Percentiles rank a stretch among this genome's conserved stretches.
Conservation (phyloP, 1,284 basidiomycete genomes). For the Tilletia setariae region DNA sequence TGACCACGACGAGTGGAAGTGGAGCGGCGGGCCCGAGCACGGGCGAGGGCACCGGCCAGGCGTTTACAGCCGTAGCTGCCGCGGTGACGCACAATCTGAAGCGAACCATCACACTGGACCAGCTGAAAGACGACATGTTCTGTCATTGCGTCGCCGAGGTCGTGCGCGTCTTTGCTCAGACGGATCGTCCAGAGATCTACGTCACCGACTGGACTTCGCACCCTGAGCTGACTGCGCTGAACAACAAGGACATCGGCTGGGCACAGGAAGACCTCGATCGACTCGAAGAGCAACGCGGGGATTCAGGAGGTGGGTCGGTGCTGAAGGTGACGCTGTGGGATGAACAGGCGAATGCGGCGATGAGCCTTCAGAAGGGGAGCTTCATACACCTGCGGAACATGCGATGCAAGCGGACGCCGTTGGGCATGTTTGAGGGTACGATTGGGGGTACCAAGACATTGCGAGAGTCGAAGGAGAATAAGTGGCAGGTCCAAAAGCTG, state of each 20-base stretch:
- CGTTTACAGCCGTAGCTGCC: background rate
- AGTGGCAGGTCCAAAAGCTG: slow-evolving; percentile 14
- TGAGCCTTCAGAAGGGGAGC: background rate
- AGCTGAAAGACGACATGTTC: slow-evolving; percentile 3
- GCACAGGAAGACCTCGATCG: background rate
- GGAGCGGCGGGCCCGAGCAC: background rate
- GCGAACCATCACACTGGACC: slow-evolving; percentile 2
- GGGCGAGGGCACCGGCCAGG: background rate
- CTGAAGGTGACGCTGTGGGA: slow-evolving; percentile 10
- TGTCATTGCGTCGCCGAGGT: slow-evolving; percentile 10
- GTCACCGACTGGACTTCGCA: slow-evolving; percentile 8
- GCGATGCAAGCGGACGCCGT: slow-evolving; percentile 1
- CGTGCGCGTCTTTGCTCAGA: background rate
- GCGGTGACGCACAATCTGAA: background rate
- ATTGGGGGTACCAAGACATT: background rate
- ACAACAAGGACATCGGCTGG: slow-evolving; percentile 14
- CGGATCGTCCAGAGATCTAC: slow-evolving; percentile 10
- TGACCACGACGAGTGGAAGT: background rate
- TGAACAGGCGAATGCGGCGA: background rate
- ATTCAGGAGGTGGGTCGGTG: slow-evolving; percentile 4
- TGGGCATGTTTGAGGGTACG: slow-evolving; percentile 1
- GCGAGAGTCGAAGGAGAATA: background rate
- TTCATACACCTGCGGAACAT: background rate
- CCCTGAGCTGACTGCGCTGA: background rate
- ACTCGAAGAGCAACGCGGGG: background rate